A percentile compares a stretch with the other conserved stretches of the same genome.
These are phyloP conservation scores for Coemansia javaensis DNA, from an alignment of 192 early-diverging fungal species.

Conservation along the genomic window DNA sequence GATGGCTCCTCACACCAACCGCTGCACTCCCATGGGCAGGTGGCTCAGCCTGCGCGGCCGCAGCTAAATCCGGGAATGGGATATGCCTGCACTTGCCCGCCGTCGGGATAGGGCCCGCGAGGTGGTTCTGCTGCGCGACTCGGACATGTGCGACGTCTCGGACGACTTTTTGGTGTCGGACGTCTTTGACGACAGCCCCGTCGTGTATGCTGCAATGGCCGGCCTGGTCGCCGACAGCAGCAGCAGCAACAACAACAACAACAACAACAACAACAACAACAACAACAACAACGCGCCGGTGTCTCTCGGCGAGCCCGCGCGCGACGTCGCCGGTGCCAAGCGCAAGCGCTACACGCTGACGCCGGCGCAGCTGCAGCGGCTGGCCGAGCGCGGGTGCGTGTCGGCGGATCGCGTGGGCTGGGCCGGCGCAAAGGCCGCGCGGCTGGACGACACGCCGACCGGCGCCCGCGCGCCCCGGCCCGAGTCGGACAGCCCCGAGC, in stretches of 20 bases:
- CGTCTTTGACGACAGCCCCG: slow-evolving; percentile 43
- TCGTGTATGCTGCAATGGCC: slow-evolving; percentile 37
- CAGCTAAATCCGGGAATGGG: no score
- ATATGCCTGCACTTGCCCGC: no score
- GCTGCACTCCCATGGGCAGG: no score
- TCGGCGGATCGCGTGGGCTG: no score
- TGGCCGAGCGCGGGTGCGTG: neutral
- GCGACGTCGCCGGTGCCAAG: slow-evolving; percentile 4
- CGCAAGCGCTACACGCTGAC: slow-evolving; percentile 40
- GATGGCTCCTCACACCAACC: no score
- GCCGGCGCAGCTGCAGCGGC: neutral
- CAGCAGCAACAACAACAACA: no score
- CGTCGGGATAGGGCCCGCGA: slow-evolving; percentile 12
- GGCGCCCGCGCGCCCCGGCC: neutral
- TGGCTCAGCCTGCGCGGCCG: no score
- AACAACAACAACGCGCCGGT: no score
- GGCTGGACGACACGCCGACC: neutral
- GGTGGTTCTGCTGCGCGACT: slow-evolving; percentile 33
- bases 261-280: no score
- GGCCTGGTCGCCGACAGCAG: neutral
- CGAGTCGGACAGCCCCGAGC: slow-evolving; percentile 10
- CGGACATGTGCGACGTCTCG: slow-evolving; percentile 37
- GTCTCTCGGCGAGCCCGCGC: neutral
- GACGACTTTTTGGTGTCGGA: slow-evolving; percentile 43
- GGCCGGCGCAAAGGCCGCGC: neutral